Conservation (phyloP, 345 rosid genomes). For the Sisymbrium altissimum region DNA sequence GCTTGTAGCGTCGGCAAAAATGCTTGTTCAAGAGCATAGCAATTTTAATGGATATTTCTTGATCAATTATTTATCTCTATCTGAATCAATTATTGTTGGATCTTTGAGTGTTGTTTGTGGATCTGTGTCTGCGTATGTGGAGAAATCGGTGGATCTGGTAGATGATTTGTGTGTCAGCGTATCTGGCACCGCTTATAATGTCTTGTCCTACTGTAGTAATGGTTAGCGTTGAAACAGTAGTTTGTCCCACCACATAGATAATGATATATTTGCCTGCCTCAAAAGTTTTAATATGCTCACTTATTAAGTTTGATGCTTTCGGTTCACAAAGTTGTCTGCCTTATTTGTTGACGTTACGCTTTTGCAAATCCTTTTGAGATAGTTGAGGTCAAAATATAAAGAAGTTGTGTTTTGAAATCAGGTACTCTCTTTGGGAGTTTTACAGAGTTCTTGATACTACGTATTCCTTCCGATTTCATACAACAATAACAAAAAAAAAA, state of each 20-base stretch:
- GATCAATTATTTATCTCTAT: neutral
- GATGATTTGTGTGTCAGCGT: neutral
- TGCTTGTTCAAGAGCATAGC: constrained; percentile 11
- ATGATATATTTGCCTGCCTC: neutral
- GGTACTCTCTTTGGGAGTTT: neutral
- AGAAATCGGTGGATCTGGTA: constrained; percentile 21
- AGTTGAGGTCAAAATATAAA: neutral
- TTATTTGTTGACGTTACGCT: neutral
- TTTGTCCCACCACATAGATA: constrained; percentile 26
- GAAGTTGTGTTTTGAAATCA: neutral
- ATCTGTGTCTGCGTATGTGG: constrained; percentile 2
- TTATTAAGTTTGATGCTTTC: neutral
- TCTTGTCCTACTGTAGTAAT: constrained; percentile 21
- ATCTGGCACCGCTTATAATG: constrained; percentile 1
- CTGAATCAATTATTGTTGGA: neutral
- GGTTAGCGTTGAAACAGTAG: constrained; percentile 16
- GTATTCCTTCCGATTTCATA: neutral
- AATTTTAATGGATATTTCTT: neutral
- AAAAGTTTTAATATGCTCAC: neutral
- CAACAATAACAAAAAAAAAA: neutral
- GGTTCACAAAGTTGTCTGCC: neutral
- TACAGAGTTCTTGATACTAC: neutral
- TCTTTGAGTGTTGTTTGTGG: neutral
- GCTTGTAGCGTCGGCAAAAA: constrained; percentile 29
- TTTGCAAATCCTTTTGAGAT: neutral